Evolutionary conservation across 2,329 filamentous ascomycete genomes (phyloP), one percentile per base, ranked within the genome.

Genomic region (Seiridium unicorne): DNA sequence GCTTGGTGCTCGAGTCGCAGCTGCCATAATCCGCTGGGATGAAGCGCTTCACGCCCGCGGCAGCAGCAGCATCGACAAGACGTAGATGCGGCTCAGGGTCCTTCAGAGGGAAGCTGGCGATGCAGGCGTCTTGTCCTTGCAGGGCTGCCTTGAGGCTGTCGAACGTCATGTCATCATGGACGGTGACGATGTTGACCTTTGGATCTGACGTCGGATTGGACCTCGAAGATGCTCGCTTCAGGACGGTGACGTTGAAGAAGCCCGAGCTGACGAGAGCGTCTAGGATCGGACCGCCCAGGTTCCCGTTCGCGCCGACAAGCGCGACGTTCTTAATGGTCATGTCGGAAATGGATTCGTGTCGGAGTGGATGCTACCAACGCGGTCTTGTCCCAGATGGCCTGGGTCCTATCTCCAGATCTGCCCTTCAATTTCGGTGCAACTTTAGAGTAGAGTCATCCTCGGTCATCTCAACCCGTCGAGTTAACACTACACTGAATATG

Each of bases 11-110:
- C 46, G 74, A 70, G 63, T 78, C 75, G 48, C 72, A 74, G 68
- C 74, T 76, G 56, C 76, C 76, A 60, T 73, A 78, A 67, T 78
- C 76, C 60, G 76, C 74, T 32, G 75, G 76, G 61, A 78, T 72
- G 58, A 76, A 70, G 51, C 75, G 72, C 63, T 63, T 64, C 8
- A 78, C 75, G 18, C 72, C 72, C 0, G 71, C 73, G 0, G 70
- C 70, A 5, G 68, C 71, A 1, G 75, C 75, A 6, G 76, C 76
- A 46, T 74, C 67, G 36, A 71, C 73, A 51, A 77, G 70, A 42
- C 68, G 69, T 48, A 77, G 60, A 62, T 78, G 76, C 57, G 69
- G 65, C 3, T 62, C 61, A 4, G 67, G 62, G 58, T 71, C 61
- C 40, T 63, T 60, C 18, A 73, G 67, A 8, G 69, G 72, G 63